These are phyloP conservation scores for Sindora glabra DNA, from an alignment of 306 rosid species.

Conservation along the genomic window DNA sequence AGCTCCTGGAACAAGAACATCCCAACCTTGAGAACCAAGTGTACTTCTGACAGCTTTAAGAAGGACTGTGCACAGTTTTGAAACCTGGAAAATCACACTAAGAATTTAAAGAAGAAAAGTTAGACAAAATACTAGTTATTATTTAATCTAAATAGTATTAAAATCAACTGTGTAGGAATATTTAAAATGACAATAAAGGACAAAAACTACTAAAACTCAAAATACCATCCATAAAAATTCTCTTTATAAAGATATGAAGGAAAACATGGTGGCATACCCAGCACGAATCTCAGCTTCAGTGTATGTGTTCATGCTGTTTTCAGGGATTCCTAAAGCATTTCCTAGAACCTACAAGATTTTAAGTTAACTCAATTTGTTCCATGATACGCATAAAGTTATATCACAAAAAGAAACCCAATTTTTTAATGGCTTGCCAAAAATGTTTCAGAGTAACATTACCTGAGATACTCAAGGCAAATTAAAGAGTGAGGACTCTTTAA, in stretches of 20 bases:
- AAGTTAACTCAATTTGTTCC: constrained; percentile 5
- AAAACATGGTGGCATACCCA: constrained; percentile 41
- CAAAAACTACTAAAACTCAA: not conserved
- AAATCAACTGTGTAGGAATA: constrained; percentile 4
- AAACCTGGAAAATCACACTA: constrained; percentile 96
- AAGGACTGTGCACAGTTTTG: constrained; percentile 81
- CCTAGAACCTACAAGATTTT: constrained; percentile 62
- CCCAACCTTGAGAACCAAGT: constrained; percentile 97
- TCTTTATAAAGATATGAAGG: not conserved
- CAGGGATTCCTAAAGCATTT: constrained; percentile 84
- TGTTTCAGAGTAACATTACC: too few species aligned
- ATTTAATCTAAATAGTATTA: not conserved
- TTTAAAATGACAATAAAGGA: constrained; percentile 10
- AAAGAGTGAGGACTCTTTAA: not conserved
- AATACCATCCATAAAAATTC: not conserved
- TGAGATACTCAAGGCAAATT: too few species aligned
- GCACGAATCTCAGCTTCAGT: constrained; percentile 97
- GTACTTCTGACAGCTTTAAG: constrained; percentile 73
- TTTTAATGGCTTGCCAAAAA: too few species aligned
- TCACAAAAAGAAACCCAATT: constrained; percentile 3
- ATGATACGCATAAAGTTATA: constrained; percentile 18
- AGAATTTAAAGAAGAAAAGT: constrained; percentile 19
- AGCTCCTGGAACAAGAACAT: constrained; percentile 88
- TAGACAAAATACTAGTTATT: constrained; percentile 14
- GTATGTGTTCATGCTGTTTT: constrained; percentile 73